Percentiles rank a stretch among this genome's conserved stretches.
phyloP scores from a whole-genome alignment of 495 filamentous ascomycete species.

The Xylaria longipes region DNA sequence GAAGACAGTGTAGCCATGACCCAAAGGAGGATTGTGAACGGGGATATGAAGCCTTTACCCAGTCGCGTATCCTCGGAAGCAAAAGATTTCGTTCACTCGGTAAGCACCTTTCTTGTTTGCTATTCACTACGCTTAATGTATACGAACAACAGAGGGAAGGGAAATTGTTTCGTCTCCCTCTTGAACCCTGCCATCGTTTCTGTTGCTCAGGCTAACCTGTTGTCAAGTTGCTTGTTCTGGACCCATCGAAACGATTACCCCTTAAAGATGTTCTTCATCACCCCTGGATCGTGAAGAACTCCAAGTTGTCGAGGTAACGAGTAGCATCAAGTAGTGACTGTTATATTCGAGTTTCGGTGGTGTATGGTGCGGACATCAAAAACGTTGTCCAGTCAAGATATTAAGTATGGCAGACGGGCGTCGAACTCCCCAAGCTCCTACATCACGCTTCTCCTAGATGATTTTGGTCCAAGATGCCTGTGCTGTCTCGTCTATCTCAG shows the following conservation, averaged over 20 bases:
- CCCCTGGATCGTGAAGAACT: conserved; percentile 83
- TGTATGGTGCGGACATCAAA: too few relatives aligned
- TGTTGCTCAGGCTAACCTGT: conserved; percentile 11
- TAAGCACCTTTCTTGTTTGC: conserved; percentile 19
- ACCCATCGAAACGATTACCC: conserved; percentile 75
- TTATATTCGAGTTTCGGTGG: too few relatives aligned
- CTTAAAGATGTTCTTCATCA: conserved; percentile 73
- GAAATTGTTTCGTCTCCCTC: not conserved
- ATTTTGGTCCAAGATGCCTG: too few relatives aligned
- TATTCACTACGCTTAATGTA: not conserved
- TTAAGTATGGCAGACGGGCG: too few relatives aligned
- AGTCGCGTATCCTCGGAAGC: conserved; percentile 51
- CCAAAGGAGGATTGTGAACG: conserved; percentile 34
- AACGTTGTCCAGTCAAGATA: too few relatives aligned
- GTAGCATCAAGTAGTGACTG: not conserved
- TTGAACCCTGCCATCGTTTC: not conserved
- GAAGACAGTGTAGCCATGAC: conserved; percentile 65
- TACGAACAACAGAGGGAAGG: not conserved
- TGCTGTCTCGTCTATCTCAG: too few relatives aligned
- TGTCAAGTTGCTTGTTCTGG: conserved; percentile 72
- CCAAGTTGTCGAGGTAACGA: conserved; percentile 36
- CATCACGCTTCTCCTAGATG: too few relatives aligned
- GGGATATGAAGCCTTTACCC: conserved; percentile 42
- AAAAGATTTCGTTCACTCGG: conserved; percentile 56
- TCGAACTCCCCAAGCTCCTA: too few relatives aligned